These are phyloP conservation scores for Leccinum obscurum DNA, from an alignment of 768 basidiomycete species.

Conservation along the genomic window DNA sequence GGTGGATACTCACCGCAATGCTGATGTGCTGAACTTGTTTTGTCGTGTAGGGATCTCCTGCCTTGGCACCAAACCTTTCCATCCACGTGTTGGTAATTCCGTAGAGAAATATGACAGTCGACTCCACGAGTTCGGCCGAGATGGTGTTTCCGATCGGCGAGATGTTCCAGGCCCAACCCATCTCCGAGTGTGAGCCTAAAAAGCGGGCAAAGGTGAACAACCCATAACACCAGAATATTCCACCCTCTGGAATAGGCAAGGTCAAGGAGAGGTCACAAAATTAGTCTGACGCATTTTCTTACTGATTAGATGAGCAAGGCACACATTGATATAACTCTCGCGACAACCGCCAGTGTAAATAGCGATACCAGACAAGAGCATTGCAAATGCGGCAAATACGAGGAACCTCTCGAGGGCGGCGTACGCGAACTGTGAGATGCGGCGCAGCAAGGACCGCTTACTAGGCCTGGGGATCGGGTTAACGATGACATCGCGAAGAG, in stretches of 20 bases:
- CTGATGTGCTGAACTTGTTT: constrained; percentile 94
- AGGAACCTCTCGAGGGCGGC: constrained; percentile 59
- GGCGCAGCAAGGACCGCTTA: constrained; percentile 32
- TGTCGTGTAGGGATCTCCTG: constrained; percentile 83
- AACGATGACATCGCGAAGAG: constrained; percentile 46
- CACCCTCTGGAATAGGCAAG: constrained; percentile 58
- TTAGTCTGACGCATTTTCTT: constrained; percentile 25
- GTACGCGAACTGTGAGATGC: constrained; percentile 50
- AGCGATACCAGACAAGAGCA: constrained; percentile 68
- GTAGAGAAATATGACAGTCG: constrained; percentile 80
- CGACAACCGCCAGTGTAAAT: constrained; percentile 89
- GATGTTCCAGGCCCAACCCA: constrained; percentile 96
- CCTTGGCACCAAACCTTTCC: constrained; percentile 85
- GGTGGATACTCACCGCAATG: constrained; percentile 66
- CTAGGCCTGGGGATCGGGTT: constrained; percentile 7
- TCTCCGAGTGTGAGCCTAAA: constrained; percentile 80
- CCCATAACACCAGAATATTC: constrained; percentile 92
- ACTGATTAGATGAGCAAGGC: constrained; percentile 92
- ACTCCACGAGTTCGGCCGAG: constrained; percentile 79
- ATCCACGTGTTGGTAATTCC: constrained; percentile 95
- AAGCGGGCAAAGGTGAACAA: constrained; percentile 91
- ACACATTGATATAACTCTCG: constrained; percentile 73
- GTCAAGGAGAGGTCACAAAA: not conserved
- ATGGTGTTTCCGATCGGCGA: constrained; percentile 49
- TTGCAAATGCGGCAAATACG: constrained; percentile 69